Percentiles rank a stretch among this genome's conserved stretches.
Conservation (phyloP, 2,329 filamentous ascomycete genomes). For the Byssochlamys sp. region DNA sequence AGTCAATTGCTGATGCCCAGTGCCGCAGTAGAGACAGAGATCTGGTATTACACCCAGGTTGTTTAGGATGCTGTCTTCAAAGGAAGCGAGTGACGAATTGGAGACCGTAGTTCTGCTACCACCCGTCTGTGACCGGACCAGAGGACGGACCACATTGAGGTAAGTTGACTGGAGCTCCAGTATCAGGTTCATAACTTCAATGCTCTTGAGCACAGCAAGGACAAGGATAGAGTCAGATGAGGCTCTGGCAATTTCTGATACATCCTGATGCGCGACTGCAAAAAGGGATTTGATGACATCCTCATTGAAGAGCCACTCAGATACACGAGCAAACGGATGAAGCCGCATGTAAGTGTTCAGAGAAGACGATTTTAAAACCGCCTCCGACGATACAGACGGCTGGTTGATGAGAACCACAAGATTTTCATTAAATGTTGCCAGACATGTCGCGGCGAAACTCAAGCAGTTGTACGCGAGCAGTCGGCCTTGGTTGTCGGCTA, state of each 20-base stretch:
- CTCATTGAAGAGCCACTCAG: slow-evolving; percentile 98
- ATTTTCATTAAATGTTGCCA: slow-evolving; percentile 87
- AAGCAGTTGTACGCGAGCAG: slow-evolving; percentile 72
- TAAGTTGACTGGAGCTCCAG: slow-evolving; percentile 86
- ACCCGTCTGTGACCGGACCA: slow-evolving; percentile 58
- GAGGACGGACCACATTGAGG: slow-evolving; percentile 72
- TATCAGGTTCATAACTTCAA: slow-evolving; percentile 73
- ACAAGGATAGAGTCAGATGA: slow-evolving; percentile 72
- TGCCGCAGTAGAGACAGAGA: slow-evolving; percentile 75
- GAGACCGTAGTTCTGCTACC: slow-evolving; percentile 54
- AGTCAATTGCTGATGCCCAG: slow-evolving; percentile 70
- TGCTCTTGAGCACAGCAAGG: slow-evolving; percentile 64
- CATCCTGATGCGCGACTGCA: slow-evolving; percentile 65
- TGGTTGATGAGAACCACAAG: slow-evolving; percentile 76
- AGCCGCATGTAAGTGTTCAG: slow-evolving; percentile 71
- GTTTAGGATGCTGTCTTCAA: slow-evolving; percentile 82
- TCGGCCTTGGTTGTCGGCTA: slow-evolving; percentile 60
- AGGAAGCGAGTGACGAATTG: slow-evolving; percentile 70
- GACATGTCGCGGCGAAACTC: slow-evolving; percentile 67
- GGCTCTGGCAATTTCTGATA: slow-evolving; percentile 61
- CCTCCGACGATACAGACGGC: slow-evolving; percentile 65
- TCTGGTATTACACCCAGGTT: slow-evolving; percentile 71
- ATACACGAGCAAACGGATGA: slow-evolving; percentile 86
- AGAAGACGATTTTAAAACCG: slow-evolving; percentile 62
- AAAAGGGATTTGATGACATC: slow-evolving; percentile 74